Evolutionary conservation across 345 rosid species (phyloP).

Genomic region (Eutrema heterophyllum): DNA sequence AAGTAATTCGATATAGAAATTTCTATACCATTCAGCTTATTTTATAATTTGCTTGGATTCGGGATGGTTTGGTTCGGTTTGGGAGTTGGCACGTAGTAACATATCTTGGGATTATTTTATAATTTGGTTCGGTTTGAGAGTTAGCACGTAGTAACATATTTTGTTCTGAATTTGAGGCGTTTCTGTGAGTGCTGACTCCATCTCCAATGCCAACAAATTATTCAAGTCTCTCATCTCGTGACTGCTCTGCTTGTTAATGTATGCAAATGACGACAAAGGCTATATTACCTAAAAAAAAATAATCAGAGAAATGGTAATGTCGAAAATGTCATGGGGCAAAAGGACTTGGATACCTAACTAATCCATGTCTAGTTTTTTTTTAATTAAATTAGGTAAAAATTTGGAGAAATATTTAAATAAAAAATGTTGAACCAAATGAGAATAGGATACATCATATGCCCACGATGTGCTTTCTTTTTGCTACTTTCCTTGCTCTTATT

Average conservation of each 20-base stretch:
- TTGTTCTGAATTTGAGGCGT: background rate
- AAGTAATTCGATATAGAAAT: too few species aligned
- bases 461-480: background rate
- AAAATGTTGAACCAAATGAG: background rate
- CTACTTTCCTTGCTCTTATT: background rate
- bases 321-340: too few species aligned
- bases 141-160: background rate
- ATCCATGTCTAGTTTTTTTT: background rate
- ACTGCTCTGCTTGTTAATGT: background rate
- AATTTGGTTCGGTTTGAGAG: too few species aligned
- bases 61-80: too few species aligned
- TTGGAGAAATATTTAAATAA: background rate
- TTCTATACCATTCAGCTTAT: too few species aligned
- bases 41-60: too few species aligned
- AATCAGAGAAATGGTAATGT: too few species aligned
- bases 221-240: background rate
- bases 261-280: background rate
- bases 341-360: conserved; percentile 13
- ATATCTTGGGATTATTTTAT: too few species aligned
- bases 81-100: too few species aligned
- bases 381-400: background rate
- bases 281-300: background rate
- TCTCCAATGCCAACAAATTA: background rate
- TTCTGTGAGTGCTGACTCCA: background rate
- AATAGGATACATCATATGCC: background rate